These are phyloP conservation scores for Phanerochaete carnosa DNA, from an alignment of 768 basidiomycete genomes.

Conservation along the genomic window DNA sequence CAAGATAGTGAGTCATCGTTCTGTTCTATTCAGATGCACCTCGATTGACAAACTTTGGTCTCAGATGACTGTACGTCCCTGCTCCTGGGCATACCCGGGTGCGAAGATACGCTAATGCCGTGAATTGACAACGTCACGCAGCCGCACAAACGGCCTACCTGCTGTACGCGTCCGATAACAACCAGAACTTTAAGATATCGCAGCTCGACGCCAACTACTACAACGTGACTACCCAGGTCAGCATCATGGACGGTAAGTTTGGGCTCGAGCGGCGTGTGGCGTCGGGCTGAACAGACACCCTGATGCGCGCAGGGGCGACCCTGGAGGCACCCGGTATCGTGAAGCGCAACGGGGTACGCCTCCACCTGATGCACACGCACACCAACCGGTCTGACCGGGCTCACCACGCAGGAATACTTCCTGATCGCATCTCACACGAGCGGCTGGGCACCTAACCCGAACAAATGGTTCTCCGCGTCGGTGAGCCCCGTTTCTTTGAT, in stretches of 20 bases:
- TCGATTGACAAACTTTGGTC: conserved; percentile 1
- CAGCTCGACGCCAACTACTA: conserved; percentile 55
- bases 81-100: not conserved
- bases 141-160: conserved; percentile 51
- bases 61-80: conserved; percentile 9
- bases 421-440: conserved; percentile 57
- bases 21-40: not conserved
- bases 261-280: not conserved
- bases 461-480: conserved; percentile 52
- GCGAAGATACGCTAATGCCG: not conserved
- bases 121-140: not conserved
- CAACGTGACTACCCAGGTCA: conserved; percentile 46
- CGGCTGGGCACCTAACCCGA: conserved; percentile 58
- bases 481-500: conserved; percentile 30
- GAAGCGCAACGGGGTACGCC: conserved; percentile 48
- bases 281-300: not conserved
- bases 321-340: conserved; percentile 62
- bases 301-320: conserved; percentile 39
- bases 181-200: conserved; percentile 68
- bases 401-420: conserved; percentile 41
- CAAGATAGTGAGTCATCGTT: conserved; percentile 41
- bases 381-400: not conserved
- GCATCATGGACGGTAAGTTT: conserved; percentile 39
- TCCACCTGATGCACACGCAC: not conserved
- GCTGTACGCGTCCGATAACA: conserved; percentile 64